These are phyloP conservation scores for Cnidoscolus chayamansa DNA, from an alignment of 441 rosid genomes.

Conservation along the genomic window DNA sequence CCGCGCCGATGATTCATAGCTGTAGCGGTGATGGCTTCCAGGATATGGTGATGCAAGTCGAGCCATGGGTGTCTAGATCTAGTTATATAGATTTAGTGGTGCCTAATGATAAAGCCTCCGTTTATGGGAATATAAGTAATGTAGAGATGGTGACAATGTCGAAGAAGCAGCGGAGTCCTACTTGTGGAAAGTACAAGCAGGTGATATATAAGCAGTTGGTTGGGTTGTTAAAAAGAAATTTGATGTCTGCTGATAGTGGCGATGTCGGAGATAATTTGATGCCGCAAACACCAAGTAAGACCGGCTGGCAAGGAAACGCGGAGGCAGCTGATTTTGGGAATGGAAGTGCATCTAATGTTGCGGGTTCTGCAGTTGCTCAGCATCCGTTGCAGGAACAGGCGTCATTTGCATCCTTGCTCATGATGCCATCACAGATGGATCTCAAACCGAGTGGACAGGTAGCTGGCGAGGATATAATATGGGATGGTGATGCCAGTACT, in stretches of 20 bases:
- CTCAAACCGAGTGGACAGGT: conserved; percentile 22
- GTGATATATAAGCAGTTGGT: conserved; percentile 58
- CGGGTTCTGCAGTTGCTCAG: conserved; percentile 20
- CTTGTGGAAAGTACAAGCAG: conserved; percentile 54
- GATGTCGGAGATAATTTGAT: conserved; percentile 42
- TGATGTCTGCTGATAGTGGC: conserved; percentile 21
- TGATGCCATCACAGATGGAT: conserved; percentile 30
- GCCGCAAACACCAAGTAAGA: conserved; percentile 32
- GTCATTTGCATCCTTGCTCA: conserved; percentile 32
- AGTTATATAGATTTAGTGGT: conserved; percentile 48
- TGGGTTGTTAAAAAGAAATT: conserved; percentile 46
- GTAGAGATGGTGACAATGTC: conserved; percentile 25
- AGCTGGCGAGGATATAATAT: conserved; percentile 22
- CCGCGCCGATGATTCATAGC: conserved; percentile 12
- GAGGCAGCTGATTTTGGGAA: conserved; percentile 29
- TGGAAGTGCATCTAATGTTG: conserved; percentile 12
- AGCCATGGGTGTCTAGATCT: conserved; percentile 34
- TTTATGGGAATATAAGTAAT: conserved; percentile 6
- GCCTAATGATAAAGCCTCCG: conserved; percentile 31
- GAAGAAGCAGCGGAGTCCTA: conserved; percentile 35
- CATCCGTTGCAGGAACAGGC: conserved; percentile 25
- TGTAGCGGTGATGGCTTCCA: conserved; percentile 11
- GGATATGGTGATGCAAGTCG: conserved; percentile 24
- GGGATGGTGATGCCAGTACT: conserved; percentile 36
- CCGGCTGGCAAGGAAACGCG: conserved; percentile 27